These are phyloP conservation scores for Atalantia buxifolia DNA, from an alignment of 345 rosid genomes.

Conservation along the genomic window DNA sequence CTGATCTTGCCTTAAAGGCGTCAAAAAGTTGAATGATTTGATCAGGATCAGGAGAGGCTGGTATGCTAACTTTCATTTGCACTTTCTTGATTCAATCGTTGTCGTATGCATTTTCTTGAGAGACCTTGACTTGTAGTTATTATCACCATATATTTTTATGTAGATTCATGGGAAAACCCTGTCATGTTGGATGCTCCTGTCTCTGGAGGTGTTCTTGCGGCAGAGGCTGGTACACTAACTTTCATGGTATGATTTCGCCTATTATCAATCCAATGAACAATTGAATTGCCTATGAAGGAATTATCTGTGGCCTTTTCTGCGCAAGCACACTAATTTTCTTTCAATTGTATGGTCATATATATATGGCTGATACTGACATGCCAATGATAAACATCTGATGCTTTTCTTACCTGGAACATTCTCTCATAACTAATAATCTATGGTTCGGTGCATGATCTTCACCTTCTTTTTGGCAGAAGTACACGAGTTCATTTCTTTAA, in stretches of 20 bases:
- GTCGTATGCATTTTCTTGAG: background rate
- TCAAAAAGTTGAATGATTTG: background rate
- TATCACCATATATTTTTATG: background rate
- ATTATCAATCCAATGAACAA: constrained; percentile 9
- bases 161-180: constrained; percentile 62
- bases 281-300: background rate
- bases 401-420: background rate
- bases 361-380: background rate
- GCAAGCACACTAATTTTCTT: background rate
- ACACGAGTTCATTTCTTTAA: background rate
- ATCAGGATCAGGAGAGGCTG: background rate
- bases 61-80: too few species aligned
- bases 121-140: background rate
- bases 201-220: constrained; percentile 95
- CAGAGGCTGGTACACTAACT: constrained; percentile 82
- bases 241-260: constrained; percentile 59
- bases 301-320: background rate
- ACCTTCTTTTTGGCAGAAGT: background rate
- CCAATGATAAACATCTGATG: background rate
- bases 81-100: background rate
- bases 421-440: background rate
- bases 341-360: background rate
- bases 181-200: constrained; percentile 97
- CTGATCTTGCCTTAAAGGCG: background rate
- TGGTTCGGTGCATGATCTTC: background rate